These are phyloP conservation scores for Tothia fuscella DNA, from an alignment of 2,329 filamentous ascomycete genomes.

Conservation along the genomic window DNA sequence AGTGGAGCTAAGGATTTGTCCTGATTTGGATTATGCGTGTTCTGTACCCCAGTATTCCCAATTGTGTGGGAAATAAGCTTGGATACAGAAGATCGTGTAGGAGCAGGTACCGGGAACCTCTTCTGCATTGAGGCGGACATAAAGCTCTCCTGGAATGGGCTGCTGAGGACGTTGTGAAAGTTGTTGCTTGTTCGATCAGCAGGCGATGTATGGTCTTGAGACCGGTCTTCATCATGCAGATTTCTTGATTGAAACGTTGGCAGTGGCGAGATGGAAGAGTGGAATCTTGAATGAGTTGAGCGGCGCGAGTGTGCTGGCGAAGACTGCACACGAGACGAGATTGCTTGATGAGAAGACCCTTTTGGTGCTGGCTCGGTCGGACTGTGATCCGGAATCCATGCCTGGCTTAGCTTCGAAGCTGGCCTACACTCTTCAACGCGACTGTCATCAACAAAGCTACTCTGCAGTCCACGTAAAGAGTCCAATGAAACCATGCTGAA, in stretches of 20 bases:
- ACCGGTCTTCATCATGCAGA: no score
- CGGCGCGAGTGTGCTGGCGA: no score
- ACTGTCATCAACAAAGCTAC: conserved; percentile 4
- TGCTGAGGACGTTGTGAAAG: no score
- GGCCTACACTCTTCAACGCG: conserved; percentile 7
- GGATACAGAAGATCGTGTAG: not conserved
- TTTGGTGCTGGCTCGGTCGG: not conserved
- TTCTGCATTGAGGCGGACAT: not conserved
- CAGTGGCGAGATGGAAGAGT: no score
- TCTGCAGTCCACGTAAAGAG: conserved; percentile 22
- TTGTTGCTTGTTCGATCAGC: no score
- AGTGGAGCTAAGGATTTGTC: not conserved
- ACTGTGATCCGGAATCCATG: not conserved
- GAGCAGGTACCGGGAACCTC: not conserved
- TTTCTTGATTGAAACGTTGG: no score
- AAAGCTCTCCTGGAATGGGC: no score
- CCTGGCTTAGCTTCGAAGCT: not conserved
- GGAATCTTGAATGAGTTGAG: no score
- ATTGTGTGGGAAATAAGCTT: not conserved
- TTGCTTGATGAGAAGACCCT: not conserved
- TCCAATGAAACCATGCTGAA: conserved; percentile 41
- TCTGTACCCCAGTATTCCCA: not conserved
- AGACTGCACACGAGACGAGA: no score
- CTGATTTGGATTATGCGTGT: not conserved
- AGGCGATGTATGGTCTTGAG: no score